Percentiles rank a stretch among this genome's conserved stretches.
These are phyloP conservation scores for Ascosphaera apis DNA, from an alignment of 2,329 filamentous ascomycete species.

Conservation along the genomic window DNA sequence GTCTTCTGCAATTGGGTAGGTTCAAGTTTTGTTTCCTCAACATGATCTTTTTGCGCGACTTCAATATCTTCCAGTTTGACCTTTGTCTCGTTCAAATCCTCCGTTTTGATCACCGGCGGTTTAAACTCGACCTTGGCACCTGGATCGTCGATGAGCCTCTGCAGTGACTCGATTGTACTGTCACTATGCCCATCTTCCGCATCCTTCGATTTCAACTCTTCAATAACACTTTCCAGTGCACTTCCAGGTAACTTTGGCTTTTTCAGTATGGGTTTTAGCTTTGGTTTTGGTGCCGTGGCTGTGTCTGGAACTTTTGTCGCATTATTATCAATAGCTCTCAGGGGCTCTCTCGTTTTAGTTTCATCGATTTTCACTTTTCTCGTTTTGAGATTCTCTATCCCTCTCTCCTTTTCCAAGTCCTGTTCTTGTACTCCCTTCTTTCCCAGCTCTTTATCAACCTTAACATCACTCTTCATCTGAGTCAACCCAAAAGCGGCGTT, in stretches of 20 bases:
- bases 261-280: constrained; percentile 8
- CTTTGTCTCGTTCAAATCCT: constrained; percentile 1
- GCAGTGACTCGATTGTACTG: constrained; percentile 23
- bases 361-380: constrained; percentile 3
- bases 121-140: constrained; percentile 10
- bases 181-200: constrained; percentile 18
- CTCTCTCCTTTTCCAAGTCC: constrained; percentile 7
- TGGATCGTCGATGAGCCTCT: constrained; percentile 16
- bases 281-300: constrained; percentile 5
- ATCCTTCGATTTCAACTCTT: constrained; percentile 17
- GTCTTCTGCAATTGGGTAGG: constrained; percentile 8
- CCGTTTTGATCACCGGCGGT: constrained; percentile 1
- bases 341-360: neutral
- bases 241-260: constrained; percentile 20
- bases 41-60: constrained; percentile 1
- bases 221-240: constrained; percentile 19
- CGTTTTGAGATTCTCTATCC: constrained; percentile 2
- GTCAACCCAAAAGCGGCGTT: neutral
- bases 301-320: neutral
- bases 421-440: constrained; percentile 2
- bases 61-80: constrained; percentile 1
- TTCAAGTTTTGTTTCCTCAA: constrained; percentile 9
- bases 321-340: neutral
- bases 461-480: neutral
- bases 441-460: neutral